These are phyloP conservation scores for Paratinospora sagittata DNA, from an alignment of 164 flowering plant genomes.

Conservation along the genomic window DNA sequence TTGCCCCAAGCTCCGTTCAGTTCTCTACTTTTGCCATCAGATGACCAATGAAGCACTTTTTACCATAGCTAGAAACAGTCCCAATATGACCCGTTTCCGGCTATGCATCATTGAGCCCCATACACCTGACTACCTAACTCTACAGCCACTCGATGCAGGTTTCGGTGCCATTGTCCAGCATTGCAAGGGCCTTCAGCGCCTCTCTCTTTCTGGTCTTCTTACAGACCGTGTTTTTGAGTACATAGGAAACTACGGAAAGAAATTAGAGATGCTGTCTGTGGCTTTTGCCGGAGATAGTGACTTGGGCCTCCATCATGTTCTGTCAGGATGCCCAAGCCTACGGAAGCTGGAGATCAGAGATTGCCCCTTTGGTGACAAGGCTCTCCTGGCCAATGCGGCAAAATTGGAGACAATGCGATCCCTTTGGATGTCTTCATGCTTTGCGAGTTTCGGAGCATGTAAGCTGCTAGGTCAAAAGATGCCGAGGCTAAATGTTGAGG, in stretches of 20 bases:
- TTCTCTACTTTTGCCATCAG: conserved; percentile 81
- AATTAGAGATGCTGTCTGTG: conserved; percentile 73
- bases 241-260: conserved; percentile 65
- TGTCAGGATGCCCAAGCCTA: conserved; percentile 80
- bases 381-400: conserved; percentile 74
- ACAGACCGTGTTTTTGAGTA: conserved; percentile 65
- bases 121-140: conserved; percentile 64
- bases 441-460: conserved; percentile 68
- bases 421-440: conserved; percentile 98
- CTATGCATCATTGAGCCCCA: conserved; percentile 80
- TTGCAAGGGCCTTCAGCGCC: conserved; percentile 63
- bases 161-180: conserved; percentile 79
- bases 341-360: conserved; percentile 78
- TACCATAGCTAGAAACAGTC: conserved; percentile 60
- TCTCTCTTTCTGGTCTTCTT: conserved; percentile 77
- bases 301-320: conserved; percentile 61
- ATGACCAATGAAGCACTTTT: conserved; percentile 72
- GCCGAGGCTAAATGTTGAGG: conserved; percentile 77
- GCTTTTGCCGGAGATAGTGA: conserved; percentile 90
- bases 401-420: conserved; percentile 99
- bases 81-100: conserved; percentile 64
- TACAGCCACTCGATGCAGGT: conserved; percentile 65
- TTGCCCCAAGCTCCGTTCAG: conserved; percentile 73
- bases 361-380: conserved; percentile 84
- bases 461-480: conserved; percentile 58